A percentile compares a stretch with the other conserved stretches of the same genome.
These are phyloP conservation scores for Hansenula sp. DNA, from an alignment of 1,139 yeast species.

Conservation along the genomic window DNA sequence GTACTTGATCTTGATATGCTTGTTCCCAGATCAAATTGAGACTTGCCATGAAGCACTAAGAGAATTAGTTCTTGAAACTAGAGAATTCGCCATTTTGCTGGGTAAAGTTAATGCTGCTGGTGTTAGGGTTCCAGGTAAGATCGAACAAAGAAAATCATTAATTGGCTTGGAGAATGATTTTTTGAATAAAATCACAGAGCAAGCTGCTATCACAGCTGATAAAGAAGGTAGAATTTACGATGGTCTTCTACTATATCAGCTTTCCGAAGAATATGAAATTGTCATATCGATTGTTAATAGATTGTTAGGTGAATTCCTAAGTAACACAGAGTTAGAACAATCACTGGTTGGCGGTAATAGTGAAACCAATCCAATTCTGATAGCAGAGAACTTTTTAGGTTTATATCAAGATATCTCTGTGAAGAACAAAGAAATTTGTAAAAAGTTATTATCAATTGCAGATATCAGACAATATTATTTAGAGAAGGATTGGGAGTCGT, in stretches of 20 bases:
- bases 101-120: slow-evolving; percentile 81
- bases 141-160: slow-evolving; percentile 75
- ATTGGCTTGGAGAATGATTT: slow-evolving; percentile 54
- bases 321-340: slow-evolving; percentile 69
- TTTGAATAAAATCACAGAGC: slow-evolving; percentile 70
- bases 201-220: slow-evolving; percentile 83
- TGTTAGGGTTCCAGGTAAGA: slow-evolving; percentile 74
- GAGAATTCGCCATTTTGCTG: slow-evolving; percentile 75
- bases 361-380: slow-evolving; percentile 40
- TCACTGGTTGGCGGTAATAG: slow-evolving; percentile 41
- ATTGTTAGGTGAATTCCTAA: slow-evolving; percentile 73
- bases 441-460: slow-evolving; percentile 60
- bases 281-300: slow-evolving; percentile 77
- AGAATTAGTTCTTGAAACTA: slow-evolving; percentile 79
- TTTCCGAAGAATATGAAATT: slow-evolving; percentile 83
- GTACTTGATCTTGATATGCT: slow-evolving; percentile 69
- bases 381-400: slow-evolving; percentile 57
- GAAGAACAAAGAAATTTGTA: slow-evolving; percentile 58
- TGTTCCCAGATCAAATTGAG: slow-evolving; percentile 47
- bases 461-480: slow-evolving; percentile 62
- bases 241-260: slow-evolving; percentile 80
- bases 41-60: slow-evolving; percentile 78
- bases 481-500: slow-evolving; percentile 55
- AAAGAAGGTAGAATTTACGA: slow-evolving; percentile 90
- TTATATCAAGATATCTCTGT: slow-evolving; percentile 42